phyloP scores from a whole-genome alignment of 257 asterid species.

The Przewalskia tangutica region DNA sequence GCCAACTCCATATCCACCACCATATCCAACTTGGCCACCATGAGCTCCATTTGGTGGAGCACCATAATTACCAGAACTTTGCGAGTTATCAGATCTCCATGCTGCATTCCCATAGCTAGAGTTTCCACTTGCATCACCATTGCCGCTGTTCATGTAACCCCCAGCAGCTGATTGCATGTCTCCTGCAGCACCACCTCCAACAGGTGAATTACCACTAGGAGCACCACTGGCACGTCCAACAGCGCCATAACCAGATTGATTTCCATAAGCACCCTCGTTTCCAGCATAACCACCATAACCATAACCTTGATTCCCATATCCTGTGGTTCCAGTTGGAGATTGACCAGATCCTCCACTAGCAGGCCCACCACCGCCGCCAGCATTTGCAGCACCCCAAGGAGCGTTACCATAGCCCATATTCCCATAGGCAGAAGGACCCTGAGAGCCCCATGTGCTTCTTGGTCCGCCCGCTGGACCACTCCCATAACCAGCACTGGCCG shows the following conservation, averaged over 20 bases:
- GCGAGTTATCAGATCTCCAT: conserved; percentile 63
- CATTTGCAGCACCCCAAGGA: conserved; percentile 50
- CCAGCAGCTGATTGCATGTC: conserved; percentile 38
- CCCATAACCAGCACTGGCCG: conserved; percentile 47
- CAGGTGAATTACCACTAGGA: conserved; percentile 33
- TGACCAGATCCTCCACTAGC: conserved; percentile 59
- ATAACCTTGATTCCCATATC: conserved; percentile 71
- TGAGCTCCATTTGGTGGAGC: conserved; percentile 27
- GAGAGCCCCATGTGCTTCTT: conserved; percentile 63
- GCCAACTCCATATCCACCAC: conserved; percentile 54
- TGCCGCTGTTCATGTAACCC: conserved; percentile 48
- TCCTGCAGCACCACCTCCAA: conserved; percentile 36
- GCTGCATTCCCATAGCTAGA: conserved; percentile 48
- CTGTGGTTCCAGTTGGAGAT: conserved; percentile 61
- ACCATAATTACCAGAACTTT: conserved; percentile 42
- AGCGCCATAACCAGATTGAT: conserved; percentile 54
- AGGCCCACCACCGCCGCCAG: conserved; percentile 30
- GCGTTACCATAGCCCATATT: conserved; percentile 56
- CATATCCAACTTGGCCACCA: conserved; percentile 49
- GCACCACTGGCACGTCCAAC: conserved; percentile 61
- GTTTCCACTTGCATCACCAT: conserved; percentile 60
- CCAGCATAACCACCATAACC: conserved; percentile 74
- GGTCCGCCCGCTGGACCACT: conserved; percentile 46
- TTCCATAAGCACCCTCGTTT: conserved; percentile 63
- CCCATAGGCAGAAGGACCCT: conserved; percentile 69